Evolutionary conservation across 805 yeast species (phyloP).

Genomic region (Saccharomyces paradoxus): DNA sequence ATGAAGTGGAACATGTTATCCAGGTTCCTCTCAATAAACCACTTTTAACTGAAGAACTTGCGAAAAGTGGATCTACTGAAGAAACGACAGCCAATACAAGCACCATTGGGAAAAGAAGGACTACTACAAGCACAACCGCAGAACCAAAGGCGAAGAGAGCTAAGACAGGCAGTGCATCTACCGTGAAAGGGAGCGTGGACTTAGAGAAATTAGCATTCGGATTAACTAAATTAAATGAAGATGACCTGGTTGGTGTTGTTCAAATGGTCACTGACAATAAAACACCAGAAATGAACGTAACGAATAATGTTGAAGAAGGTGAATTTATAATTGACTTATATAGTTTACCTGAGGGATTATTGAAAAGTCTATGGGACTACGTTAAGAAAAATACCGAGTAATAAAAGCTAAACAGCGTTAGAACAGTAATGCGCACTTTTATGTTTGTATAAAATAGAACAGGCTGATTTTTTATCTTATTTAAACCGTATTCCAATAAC

Average conservation of each 20-base stretch:
- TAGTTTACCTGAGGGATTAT: conserved; percentile 84
- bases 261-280: conserved; percentile 97
- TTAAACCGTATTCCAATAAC: not conserved
- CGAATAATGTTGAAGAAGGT: conserved; percentile 92
- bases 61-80: conserved; percentile 80
- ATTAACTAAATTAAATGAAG: conserved; percentile 79
- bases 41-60: conserved; percentile 57
- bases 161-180: conserved; percentile 33
- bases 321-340: conserved; percentile 95
- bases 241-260: conserved; percentile 87
- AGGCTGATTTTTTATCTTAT: not conserved
- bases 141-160: conserved; percentile 43
- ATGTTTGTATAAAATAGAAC: not conserved
- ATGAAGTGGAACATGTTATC: conserved; percentile 70
- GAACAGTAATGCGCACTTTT: not conserved
- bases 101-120: conserved; percentile 22
- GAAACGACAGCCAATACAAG: conserved; percentile 29
- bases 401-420: not conserved
- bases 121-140: conserved; percentile 7
- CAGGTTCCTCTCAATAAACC: conserved; percentile 73
- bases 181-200: conserved; percentile 72
- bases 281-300: conserved; percentile 91
- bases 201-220: conserved; percentile 86
- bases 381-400: conserved; percentile 60
- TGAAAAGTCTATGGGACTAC: conserved; percentile 92